These are phyloP conservation scores for Cladosporium phlei DNA, from an alignment of 2,329 filamentous ascomycete species.

Conservation along the genomic window DNA sequence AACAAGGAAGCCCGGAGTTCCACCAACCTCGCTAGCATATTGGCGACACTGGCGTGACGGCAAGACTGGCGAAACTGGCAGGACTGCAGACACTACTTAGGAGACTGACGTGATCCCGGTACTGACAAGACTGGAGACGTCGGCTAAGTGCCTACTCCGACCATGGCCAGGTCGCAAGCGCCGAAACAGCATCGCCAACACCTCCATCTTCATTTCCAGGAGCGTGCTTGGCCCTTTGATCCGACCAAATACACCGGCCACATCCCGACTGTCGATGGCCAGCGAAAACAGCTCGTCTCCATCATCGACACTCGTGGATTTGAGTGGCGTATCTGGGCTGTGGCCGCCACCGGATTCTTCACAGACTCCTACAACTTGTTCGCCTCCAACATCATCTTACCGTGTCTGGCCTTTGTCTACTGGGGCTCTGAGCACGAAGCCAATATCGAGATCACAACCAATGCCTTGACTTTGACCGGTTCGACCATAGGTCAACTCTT, in stretches of 20 bases:
- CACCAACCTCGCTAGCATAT: too few species aligned
- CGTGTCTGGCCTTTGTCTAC: slow-evolving; percentile 38
- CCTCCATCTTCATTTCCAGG: slow-evolving; percentile 11
- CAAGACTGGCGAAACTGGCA: too few species aligned
- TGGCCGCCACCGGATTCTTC: slow-evolving; percentile 38
- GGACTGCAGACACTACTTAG: too few species aligned
- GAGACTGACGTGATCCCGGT: too few species aligned
- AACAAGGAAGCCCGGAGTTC: too few species aligned
- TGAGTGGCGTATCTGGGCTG: slow-evolving; percentile 30
- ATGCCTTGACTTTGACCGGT: slow-evolving; percentile 36
- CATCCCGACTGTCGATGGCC: slow-evolving; percentile 12
- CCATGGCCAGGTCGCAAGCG: not conserved
- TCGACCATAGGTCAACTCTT: slow-evolving; percentile 37
- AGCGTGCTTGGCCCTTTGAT: slow-evolving; percentile 10
- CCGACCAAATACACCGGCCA: slow-evolving; percentile 10
- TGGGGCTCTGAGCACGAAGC: slow-evolving; percentile 25
- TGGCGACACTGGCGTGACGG: not conserved
- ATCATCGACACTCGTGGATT: slow-evolving; percentile 20
- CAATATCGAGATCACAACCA: slow-evolving; percentile 31
- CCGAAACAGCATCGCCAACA: slow-evolving; percentile 2
- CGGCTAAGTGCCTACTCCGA: too few species aligned
- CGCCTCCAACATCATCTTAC: slow-evolving; percentile 37
- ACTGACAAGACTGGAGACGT: too few species aligned
- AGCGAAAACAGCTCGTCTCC: slow-evolving; percentile 12
- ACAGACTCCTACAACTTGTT: slow-evolving; percentile 39